Percentiles rank a stretch among this genome's conserved stretches.
These are phyloP conservation scores for Dendrobium nobile DNA, from an alignment of 106 monocot species.

Conservation along the genomic window DNA sequence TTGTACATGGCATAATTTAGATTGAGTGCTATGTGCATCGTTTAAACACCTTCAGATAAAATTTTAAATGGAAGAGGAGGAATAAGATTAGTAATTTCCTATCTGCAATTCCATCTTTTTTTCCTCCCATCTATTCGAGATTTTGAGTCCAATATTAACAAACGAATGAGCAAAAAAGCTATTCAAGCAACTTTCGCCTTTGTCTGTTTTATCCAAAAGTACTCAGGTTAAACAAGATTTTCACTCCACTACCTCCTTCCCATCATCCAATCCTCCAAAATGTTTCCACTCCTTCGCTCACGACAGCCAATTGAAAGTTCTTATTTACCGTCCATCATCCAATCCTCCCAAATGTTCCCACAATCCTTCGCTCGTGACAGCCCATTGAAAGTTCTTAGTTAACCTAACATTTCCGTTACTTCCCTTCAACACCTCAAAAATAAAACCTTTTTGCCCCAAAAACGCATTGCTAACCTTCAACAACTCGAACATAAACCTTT, in stretches of 20 bases:
- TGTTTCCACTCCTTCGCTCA: not conserved
- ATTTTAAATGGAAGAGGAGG: not conserved
- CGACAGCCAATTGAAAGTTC: not conserved
- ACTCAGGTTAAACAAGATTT: not conserved
- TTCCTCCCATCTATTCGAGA: not conserved
- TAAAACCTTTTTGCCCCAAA: not conserved
- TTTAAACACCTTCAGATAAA: not conserved
- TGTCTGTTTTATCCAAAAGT: not conserved
- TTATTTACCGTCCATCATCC: not conserved
- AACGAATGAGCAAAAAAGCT: not conserved
- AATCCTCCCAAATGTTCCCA: not conserved
- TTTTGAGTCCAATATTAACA: not conserved
- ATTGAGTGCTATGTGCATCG: not conserved
- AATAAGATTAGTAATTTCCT: not conserved
- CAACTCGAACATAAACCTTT: not conserved
- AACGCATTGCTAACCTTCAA: not conserved
- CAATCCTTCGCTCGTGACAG: not conserved
- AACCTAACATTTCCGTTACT: not conserved
- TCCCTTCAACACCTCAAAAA: not conserved
- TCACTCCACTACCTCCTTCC: not conserved
- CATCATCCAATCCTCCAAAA: not conserved
- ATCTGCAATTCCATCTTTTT: not conserved
- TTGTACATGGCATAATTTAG: not conserved
- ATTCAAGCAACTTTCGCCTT: not conserved
- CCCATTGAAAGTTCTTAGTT: not conserved